These are phyloP conservation scores for Backusella psychrophila DNA, from an alignment of 192 early-diverging fungal genomes.

Conservation along the genomic window DNA sequence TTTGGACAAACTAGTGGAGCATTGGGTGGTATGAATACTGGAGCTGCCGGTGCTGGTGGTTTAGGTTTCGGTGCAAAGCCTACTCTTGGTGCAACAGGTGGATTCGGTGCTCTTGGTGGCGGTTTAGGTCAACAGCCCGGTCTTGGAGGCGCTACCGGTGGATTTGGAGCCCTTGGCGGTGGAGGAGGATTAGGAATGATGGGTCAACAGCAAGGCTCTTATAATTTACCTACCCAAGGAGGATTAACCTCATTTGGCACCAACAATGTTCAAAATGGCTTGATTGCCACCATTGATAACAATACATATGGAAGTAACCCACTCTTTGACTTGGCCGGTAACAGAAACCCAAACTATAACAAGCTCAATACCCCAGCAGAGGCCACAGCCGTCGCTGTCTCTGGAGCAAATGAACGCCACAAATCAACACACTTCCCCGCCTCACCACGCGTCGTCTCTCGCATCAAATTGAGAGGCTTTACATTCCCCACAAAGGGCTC, in stretches of 20 bases:
- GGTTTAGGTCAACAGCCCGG: neutral
- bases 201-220: constrained; percentile 24
- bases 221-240: constrained; percentile 42
- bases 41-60: constrained; percentile 4
- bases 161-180: constrained; percentile 1
- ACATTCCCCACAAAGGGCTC: constrained; percentile 20
- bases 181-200: constrained; percentile 38
- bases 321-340: constrained; percentile 62
- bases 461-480: constrained; percentile 75
- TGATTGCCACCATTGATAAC: constrained; percentile 77
- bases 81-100: constrained; percentile 37
- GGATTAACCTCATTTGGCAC: constrained; percentile 41
- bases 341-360: constrained; percentile 33
- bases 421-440: constrained; percentile 73
- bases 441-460: constrained; percentile 68
- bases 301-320: constrained; percentile 88
- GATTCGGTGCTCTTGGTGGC: neutral
- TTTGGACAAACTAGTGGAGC: constrained; percentile 14
- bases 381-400: constrained; percentile 36
- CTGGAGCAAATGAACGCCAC: constrained; percentile 41
- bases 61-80: constrained; percentile 19
- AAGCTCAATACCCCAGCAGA: constrained; percentile 19
- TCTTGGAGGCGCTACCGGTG: neutral
- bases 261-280: constrained; percentile 29
- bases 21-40: neutral